Base-by-base conservation (phyloP, 352 stramenopile genomes). In the Phytophthora quininea region DNA sequence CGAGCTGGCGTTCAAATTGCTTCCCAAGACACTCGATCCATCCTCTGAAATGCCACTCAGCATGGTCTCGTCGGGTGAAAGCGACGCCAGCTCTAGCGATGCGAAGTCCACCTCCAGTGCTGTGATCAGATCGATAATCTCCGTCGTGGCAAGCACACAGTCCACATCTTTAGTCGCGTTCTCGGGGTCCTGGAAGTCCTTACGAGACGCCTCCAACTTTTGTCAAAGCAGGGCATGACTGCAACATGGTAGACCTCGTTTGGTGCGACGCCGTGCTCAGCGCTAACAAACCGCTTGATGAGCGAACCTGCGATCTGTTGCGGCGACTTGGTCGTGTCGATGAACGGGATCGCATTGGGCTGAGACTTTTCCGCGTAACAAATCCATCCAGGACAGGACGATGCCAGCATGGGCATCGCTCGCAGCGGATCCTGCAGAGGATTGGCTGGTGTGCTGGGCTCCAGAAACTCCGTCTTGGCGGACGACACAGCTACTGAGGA, bases 171-270 rank as follows among this genome's bases (percentile, higher is more conserved):
- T 93, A 12, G 71, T 87, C 38, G 90, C 69, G 7, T 81, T 72
- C 9, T 72, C 77, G 3, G 80, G 80, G 48, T 91, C 83, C 27
- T 91, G 54, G 57, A 96, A 97, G 67, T 96, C 82, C 62, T 96
- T 97, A 7, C 97, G 89, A 10, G 94, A 98, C 0, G 97, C 97
- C 77, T 99, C 97, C 7, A 99, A 80, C 70, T 99, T 99, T 99
- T 99, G 73, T 99, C 97, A 67, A 98, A 98, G 85, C 97, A 99
- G 33, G 97, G 97, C 97, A 99, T 99, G 38, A 99, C 83, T 2
- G 96, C 94, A 54, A 98, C 92, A 78, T 99, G 92, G 73, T 98
- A 98, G 7, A 98, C 87, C 37, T 97, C 77, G 30, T 65, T 77
- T 10, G 80, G 63, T 0, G 54, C 38, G 31, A 90, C 42, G 7